phyloP scores from a whole-genome alignment of 1,284 basidiomycete genomes.

The Agroathelia rolfsii region DNA sequence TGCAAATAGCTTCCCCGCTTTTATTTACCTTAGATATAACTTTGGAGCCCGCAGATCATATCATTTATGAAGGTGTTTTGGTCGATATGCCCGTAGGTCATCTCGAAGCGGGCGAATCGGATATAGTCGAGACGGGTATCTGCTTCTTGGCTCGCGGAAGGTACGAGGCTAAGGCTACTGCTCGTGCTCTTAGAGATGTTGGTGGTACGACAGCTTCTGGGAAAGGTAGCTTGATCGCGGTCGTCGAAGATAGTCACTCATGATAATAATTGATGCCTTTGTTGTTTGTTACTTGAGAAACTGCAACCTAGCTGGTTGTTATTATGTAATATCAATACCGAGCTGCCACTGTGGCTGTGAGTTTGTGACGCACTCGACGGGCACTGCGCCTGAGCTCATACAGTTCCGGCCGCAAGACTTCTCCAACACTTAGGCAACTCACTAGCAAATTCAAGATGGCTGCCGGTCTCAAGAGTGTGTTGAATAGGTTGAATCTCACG shows the following conservation, averaged over 20 bases:
- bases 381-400: no score
- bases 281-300: no score
- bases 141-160: slow-evolving; percentile 69
- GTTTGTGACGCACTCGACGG: no score
- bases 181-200: slow-evolving; percentile 25
- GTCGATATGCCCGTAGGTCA: slow-evolving; percentile 50
- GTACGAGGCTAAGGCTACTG: slow-evolving; percentile 60
- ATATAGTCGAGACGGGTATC: slow-evolving; percentile 45
- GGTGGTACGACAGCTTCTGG: no score
- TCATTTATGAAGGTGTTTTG: slow-evolving; percentile 62
- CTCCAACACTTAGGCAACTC: no score
- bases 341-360: no score
- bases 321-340: no score
- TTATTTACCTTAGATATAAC: slow-evolving; percentile 45
- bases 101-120: slow-evolving; percentile 41
- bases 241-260: no score
- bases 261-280: no score
- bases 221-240: no score
- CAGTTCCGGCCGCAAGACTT: no score
- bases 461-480: slow-evolving; percentile 19
- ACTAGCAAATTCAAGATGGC: slow-evolving; percentile 17
- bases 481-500: neutral
- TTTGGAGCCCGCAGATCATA: slow-evolving; percentile 48
- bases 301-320: no score
- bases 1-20: slow-evolving; percentile 33